Evolutionary conservation across 352 stramenopile genomes (phyloP), one percentile per base, ranked within the genome.

Genomic region (Plasmopara muralis): DNA sequence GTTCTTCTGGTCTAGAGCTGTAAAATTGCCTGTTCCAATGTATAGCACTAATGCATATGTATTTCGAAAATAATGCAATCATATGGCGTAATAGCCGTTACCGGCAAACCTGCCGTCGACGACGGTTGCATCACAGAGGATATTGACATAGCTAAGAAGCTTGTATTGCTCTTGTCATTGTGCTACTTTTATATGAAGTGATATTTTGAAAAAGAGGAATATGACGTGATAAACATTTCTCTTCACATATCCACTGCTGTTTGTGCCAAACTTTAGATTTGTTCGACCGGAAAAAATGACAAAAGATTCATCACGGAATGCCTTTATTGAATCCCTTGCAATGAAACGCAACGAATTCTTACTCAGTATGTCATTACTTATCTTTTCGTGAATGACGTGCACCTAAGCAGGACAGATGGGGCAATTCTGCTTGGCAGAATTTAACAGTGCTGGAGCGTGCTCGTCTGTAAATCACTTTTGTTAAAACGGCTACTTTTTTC

Each of bases 401-500:
- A 6, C 6, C 29, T 43, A 16, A 5, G 30, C 5, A 9, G 30
- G 30, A 5, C n/a, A n/a, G n/a, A n/a, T n/a, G n/a, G n/a, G n/a
- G n/a, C n/a, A 12, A 35, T 35, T 5, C 31, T 7, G 25, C 15
- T 14, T 40, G 6, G 45, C 30, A 74, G 77, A 75, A 5, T 90
- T 87, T 55, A 90, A 90, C 51, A 84, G 80, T 43, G 57, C 62
- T 30, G 77, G 77, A 15, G 80, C 80, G 13, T 88, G 80, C 77
- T 85, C 80, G 9, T 88, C 77, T 4, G 80, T 90, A 9, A 85
- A 88, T 44, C 77, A 90, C 47, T 80, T 83, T 42, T 77, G 87
- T 31, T 69, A 87, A 4, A 77, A 90, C 57, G 71, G 68, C 0
- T 85, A 77, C 31, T 85, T 83, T 52, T 70, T 78, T 33, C 31